A percentile compares a stretch with the other conserved stretches of the same genome.
Conservation (phyloP, 208 protist species). For the Balamuthia mandrillaris region DNA sequence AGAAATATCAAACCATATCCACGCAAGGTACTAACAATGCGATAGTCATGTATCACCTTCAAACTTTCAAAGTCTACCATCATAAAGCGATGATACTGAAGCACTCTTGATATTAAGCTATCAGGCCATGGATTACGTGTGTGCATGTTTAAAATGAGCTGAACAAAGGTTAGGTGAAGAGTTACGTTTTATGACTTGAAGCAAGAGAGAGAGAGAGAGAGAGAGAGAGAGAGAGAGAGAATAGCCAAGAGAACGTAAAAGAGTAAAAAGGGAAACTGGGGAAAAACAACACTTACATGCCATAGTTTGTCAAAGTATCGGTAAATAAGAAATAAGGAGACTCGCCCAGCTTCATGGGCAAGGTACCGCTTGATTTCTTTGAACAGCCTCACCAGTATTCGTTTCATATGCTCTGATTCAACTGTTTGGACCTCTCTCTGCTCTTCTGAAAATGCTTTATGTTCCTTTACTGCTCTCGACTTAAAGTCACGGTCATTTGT, state of each 20-base stretch:
- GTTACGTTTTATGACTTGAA: no score
- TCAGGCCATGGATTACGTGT: no score
- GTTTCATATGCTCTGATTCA: not conserved
- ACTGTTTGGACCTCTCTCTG: no score
- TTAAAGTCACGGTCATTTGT: not conserved
- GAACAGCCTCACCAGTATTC: not conserved
- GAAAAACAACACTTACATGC: no score
- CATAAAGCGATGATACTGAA: conserved; percentile 25
- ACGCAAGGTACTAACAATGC: not conserved
- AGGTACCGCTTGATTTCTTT: not conserved
- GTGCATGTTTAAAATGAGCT: no score
- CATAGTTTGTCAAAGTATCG: not conserved
- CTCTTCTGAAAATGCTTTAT: no score
- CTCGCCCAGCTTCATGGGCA: not conserved
- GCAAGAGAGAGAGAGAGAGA: no score
- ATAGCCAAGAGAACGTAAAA: no score
- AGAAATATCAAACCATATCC: conserved; percentile 4
- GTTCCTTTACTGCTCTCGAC: no score
- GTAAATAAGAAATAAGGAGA: not conserved
- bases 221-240: no score
- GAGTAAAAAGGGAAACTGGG: no score
- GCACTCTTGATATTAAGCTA: not conserved
- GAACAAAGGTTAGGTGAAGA: no score
- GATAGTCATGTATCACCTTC: conserved; percentile 11
- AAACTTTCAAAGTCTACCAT: conserved; percentile 24